phyloP scores from a whole-genome alignment of 345 rosid species.

The Sonneratia caseolaris region DNA sequence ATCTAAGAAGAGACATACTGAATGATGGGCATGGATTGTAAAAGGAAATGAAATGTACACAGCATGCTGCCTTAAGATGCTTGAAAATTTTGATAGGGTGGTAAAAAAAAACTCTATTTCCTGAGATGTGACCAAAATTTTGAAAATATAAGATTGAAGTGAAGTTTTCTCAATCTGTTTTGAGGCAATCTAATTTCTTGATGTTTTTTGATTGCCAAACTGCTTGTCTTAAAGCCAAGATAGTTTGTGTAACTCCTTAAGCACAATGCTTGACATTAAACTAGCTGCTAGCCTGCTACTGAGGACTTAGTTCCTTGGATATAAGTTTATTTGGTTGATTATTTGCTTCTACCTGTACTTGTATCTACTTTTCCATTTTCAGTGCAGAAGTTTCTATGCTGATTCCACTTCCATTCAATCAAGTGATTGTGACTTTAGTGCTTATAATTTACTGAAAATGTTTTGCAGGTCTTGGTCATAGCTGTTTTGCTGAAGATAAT shows the following conservation, averaged over 20 bases:
- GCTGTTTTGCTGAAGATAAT: constrained; percentile 77
- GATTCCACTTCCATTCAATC: no score
- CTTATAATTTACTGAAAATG: no score
- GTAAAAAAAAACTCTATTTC: not conserved
- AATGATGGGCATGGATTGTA: not conserved
- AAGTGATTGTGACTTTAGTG: no score
- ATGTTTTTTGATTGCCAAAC: not conserved
- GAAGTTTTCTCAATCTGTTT: not conserved
- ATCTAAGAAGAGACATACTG: not conserved
- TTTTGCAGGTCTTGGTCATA: constrained; percentile 77
- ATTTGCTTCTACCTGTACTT: no score
- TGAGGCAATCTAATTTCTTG: not conserved
- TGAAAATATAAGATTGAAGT: not conserved
- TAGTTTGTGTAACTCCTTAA: no score
- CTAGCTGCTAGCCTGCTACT: no score
- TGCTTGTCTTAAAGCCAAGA: not conserved
- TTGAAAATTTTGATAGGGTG: not conserved
- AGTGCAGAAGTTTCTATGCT: no score
- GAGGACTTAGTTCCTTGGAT: no score
- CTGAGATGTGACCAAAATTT: not conserved
- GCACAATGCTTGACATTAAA: no score
- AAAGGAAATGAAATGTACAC: not conserved
- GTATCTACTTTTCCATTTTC: no score
- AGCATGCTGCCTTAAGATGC: not conserved
- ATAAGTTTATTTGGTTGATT: no score